Evolutionary conservation across 2,329 filamentous ascomycete species (phyloP), one percentile per base, ranked within the genome.

Genomic region (Hymenoscyphus repandus): DNA sequence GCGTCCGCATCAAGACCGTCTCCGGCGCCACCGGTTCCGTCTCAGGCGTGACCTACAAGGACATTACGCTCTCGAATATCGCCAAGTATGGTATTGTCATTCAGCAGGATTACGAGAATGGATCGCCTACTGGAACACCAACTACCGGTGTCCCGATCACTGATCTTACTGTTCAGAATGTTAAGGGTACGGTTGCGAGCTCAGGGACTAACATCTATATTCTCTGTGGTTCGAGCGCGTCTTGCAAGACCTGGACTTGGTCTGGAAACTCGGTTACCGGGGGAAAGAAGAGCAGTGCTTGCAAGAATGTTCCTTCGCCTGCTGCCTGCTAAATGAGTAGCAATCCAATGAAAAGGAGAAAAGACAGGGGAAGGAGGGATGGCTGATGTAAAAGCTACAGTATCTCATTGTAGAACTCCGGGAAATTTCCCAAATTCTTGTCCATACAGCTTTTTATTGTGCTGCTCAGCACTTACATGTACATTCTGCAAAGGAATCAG

Each of bases 1-100:
- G 69, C 67, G 51, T 80, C 45, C 77, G 79, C 51, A 74, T 82
- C 66, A 83, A 83, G 70, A 78, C 76, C 13, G 70, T 75, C 30
- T 72, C 66, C 44, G 72, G 68, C 48, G 72, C 71, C 2, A 79
- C 74, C 0, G 79, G 79, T 40, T 66, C 67, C 12, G 76, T 83
- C 52, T 68, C 64, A 32, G 71, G 70, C 49, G 69, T 82, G 34
- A 78, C 73, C 1, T 82, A 78, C 67, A 66, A 66, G 32, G 69
- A 69, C 56, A 80, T 81, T 62, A 70, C 68, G 1, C 67, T 80
- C 1, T 70, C 67, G 39, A 63, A 65, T 37, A 79, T 79, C 58
- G 64, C 73, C 51, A 68, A 72, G 31, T 78, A 80, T 61, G 50
- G 50, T 63, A 70, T 36, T 34, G 50, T 80, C 43, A 73, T 83